Evolutionary conservation across 2,329 filamentous ascomycete species (phyloP).

Genomic region (Exophiala oligosperma): DNA sequence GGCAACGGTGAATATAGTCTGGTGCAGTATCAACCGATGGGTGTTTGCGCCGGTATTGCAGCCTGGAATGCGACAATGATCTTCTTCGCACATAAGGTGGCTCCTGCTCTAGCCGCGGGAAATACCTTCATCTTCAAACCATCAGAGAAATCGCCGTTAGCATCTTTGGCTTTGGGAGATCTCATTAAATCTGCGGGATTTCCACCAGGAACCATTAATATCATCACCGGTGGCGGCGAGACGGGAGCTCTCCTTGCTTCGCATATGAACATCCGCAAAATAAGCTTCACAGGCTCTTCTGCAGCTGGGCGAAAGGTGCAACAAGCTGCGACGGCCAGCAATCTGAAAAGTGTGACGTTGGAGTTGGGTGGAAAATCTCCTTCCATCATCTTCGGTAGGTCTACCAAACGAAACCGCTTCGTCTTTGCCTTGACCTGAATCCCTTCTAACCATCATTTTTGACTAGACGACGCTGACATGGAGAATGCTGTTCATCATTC

Average conservation of each 20-base stretch:
- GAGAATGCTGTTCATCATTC: constrained; percentile 40
- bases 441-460: no score
- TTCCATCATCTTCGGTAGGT: constrained; percentile 33
- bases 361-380: constrained; percentile 41
- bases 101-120: constrained; percentile 45
- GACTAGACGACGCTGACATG: constrained; percentile 35
- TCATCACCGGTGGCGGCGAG: constrained; percentile 45
- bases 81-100: constrained; percentile 39
- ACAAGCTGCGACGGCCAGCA: constrained; percentile 32
- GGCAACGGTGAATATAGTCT: constrained; percentile 29
- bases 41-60: constrained; percentile 37
- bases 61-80: constrained; percentile 46
- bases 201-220: constrained; percentile 45
- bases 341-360: constrained; percentile 37
- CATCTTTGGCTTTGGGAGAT: constrained; percentile 36
- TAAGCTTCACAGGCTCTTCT: constrained; percentile 36
- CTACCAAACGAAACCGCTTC: no score
- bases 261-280: constrained; percentile 35
- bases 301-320: constrained; percentile 34
- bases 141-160: constrained; percentile 46
- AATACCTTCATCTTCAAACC: constrained; percentile 49
- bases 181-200: constrained; percentile 45
- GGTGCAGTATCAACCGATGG: constrained; percentile 30
- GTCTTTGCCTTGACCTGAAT: no score
- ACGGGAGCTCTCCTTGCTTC: constrained; percentile 52